Evolutionary conservation across 1,139 yeast genomes (phyloP).

Genomic region (Sugiyamaella neomexicana): DNA sequence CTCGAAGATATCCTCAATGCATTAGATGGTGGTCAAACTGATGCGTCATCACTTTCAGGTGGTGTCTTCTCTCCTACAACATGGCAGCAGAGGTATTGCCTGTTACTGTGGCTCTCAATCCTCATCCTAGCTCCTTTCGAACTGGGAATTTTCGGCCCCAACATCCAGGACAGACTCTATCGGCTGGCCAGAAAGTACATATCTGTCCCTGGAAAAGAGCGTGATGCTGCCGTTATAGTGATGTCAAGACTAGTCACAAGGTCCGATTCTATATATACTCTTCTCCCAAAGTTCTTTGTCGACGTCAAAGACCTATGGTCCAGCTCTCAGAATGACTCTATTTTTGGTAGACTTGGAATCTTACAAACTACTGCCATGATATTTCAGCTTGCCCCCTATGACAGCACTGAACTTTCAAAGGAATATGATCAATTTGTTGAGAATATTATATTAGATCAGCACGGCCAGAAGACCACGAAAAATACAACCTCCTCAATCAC

Average conservation of each 20-base stretch:
- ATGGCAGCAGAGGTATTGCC: slow-evolving; percentile 61
- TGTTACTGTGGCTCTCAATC: slow-evolving; percentile 73
- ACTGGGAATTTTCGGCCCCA: slow-evolving; percentile 46
- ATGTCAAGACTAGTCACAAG: slow-evolving; percentile 48
- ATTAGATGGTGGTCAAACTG: slow-evolving; percentile 13
- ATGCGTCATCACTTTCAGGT: not conserved
- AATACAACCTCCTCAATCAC: slow-evolving; percentile 7
- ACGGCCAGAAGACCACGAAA: not conserved
- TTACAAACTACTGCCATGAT: slow-evolving; percentile 31
- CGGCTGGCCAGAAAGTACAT: slow-evolving; percentile 41
- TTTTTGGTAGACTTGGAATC: slow-evolving; percentile 30
- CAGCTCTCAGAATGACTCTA: not conserved
- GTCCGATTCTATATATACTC: slow-evolving; percentile 36
- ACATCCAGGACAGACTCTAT: slow-evolving; percentile 44
- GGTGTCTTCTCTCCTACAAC: slow-evolving; percentile 7
- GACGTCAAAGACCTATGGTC: slow-evolving; percentile 15
- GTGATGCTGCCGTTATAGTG: slow-evolving; percentile 48
- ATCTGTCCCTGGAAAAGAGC: slow-evolving; percentile 49
- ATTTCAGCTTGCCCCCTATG: slow-evolving; percentile 12
- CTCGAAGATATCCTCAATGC: slow-evolving; percentile 39
- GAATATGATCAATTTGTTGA: not conserved
- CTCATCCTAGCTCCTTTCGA: slow-evolving; percentile 72
- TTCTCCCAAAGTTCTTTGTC: slow-evolving; percentile 25
- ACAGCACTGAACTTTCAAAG: not conserved
- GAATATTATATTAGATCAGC: not conserved